phyloP scores from a whole-genome alignment of 83 land plant genomes.

The Picea abies region DNA sequence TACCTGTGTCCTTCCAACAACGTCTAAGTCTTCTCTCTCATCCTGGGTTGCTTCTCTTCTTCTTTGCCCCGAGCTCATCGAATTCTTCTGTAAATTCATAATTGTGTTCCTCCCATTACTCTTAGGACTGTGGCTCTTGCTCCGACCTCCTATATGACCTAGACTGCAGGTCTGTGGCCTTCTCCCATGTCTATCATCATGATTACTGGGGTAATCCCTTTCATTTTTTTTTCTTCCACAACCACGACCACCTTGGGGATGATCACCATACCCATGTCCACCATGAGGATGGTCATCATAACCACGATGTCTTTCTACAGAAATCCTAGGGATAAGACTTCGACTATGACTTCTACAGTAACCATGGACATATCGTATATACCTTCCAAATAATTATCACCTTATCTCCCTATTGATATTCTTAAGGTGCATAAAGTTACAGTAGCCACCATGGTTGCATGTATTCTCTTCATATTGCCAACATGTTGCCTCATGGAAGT shows the following conservation, averaged over 20 bases:
- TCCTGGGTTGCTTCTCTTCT: too few relatives aligned
- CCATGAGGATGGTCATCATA: conserved; percentile 26
- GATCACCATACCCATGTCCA: conserved; percentile 25
- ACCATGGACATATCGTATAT: conserved; percentile 31
- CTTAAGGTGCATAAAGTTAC: conserved; percentile 39
- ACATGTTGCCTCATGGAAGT: too few relatives aligned
- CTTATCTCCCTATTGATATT: conserved; percentile 43
- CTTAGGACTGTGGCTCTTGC: conserved; percentile 18
- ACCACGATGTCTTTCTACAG: conserved; percentile 19
- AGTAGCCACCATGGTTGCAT: too few relatives aligned
- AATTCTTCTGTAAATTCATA: too few relatives aligned
- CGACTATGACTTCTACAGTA: conserved; percentile 32
- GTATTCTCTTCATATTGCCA: too few relatives aligned
- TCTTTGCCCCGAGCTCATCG: too few relatives aligned
- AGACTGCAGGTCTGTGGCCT: conserved; percentile 38
- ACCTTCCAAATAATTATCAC: conserved; percentile 56
- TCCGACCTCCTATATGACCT: conserved; percentile 13
- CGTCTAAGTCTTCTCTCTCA: too few relatives aligned
- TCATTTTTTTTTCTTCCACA: conserved; percentile 36
- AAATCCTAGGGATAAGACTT: conserved; percentile 42
- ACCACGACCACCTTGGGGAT: neutral
- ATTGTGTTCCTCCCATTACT: neutral
- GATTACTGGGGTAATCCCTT: conserved; percentile 17
- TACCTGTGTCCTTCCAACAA: too few relatives aligned
- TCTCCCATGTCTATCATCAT: conserved; percentile 4